Conservation (phyloP, 257 asterid genomes). For the Phtheirospermum japonicum region DNA sequence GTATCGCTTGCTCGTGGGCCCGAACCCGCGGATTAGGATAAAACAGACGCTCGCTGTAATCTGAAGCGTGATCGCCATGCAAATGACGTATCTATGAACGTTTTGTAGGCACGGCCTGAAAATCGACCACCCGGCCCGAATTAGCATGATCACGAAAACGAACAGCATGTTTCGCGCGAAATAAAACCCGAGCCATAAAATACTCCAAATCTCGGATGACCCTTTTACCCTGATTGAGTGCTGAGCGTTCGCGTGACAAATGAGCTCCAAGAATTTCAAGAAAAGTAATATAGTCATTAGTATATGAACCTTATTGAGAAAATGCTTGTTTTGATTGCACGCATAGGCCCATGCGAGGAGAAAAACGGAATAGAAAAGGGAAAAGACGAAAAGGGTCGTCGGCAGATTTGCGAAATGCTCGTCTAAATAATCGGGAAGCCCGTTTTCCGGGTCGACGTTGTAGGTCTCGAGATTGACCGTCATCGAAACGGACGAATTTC, state of each 20-base stretch:
- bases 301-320: conserved; percentile 30
- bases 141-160: conserved; percentile 32
- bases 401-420: conserved; percentile 37
- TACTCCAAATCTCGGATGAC: conserved; percentile 29
- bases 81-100: conserved; percentile 16
- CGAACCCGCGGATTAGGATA: conserved; percentile 25
- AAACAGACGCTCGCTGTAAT: conserved; percentile 26
- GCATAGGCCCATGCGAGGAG: conserved; percentile 26
- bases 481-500: conserved; percentile 32
- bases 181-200: conserved; percentile 31
- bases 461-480: conserved; percentile 35
- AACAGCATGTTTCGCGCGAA: conserved; percentile 24
- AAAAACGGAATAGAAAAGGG: conserved; percentile 22
- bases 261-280: conserved; percentile 27
- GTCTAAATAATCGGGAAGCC: conserved; percentile 32
- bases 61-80: conserved; percentile 22
- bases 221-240: conserved; percentile 28
- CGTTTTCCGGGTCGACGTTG: conserved; percentile 27
- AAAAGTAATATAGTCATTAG: conserved; percentile 37
- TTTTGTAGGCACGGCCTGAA: too few species aligned
- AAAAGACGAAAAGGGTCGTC: conserved; percentile 22
- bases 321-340: conserved; percentile 27
- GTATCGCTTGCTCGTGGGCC: conserved; percentile 33
- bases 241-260: conserved; percentile 25
- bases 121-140: conserved; percentile 43